Percentiles rank a stretch among this genome's conserved stretches.
Conservation (phyloP, 2,329 filamentous ascomycete species). For the Aspergillus aculeatinus region DNA sequence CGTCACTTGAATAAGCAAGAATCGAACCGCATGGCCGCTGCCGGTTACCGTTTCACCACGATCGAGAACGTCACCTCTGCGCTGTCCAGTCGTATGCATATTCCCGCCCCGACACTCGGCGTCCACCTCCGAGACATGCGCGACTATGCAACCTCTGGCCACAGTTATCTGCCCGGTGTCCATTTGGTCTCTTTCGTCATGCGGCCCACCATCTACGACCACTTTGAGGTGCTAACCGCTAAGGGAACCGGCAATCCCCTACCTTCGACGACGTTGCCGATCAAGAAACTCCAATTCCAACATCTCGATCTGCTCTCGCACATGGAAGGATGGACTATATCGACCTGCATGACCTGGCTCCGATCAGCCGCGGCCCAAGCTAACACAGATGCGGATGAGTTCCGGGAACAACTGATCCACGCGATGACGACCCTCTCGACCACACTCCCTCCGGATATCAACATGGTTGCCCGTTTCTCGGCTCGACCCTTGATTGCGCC, state of each 20-base stretch:
- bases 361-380: slow-evolving; percentile 25
- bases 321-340: slow-evolving; percentile 44
- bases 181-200: slow-evolving; percentile 47
- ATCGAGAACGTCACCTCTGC: slow-evolving; percentile 66
- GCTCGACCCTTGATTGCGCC: slow-evolving; percentile 38
- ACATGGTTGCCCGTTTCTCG: slow-evolving; percentile 37
- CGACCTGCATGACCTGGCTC: slow-evolving; percentile 37
- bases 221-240: slow-evolving; percentile 64
- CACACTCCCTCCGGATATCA: slow-evolving; percentile 44
- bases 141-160: slow-evolving; percentile 46
- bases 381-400: slow-evolving; percentile 28
- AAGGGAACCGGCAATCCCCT: slow-evolving; percentile 59
- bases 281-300: slow-evolving; percentile 54
- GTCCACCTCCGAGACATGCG: slow-evolving; percentile 64
- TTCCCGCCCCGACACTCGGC: slow-evolving; percentile 63
- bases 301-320: slow-evolving; percentile 55
- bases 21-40: slow-evolving; percentile 62
- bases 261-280: slow-evolving; percentile 57
- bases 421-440: slow-evolving; percentile 38
- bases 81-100: slow-evolving; percentile 72
- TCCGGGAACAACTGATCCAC: slow-evolving; percentile 50
- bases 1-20: slow-evolving; percentile 62
- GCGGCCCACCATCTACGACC: slow-evolving; percentile 52
- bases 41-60: slow-evolving; percentile 76
- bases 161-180: slow-evolving; percentile 37